Percentiles rank a stretch among this genome's conserved stretches.
These are phyloP conservation scores for Trichoderma erinaceum DNA, from an alignment of 495 filamentous ascomycete genomes.

Conservation along the genomic window DNA sequence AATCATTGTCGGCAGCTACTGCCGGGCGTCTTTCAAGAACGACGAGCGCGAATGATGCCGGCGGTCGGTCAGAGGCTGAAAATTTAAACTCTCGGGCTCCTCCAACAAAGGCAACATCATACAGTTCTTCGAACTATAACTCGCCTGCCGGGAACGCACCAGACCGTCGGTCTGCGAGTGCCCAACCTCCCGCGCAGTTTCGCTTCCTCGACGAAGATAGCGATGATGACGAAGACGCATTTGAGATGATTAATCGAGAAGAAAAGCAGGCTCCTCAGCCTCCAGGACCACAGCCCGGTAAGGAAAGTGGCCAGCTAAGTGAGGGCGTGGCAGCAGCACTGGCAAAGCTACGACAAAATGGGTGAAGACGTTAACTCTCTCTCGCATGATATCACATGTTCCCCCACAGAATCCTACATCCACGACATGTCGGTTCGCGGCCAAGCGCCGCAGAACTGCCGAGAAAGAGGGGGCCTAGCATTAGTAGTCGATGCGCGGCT, in stretches of 20 bases:
- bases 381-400: background rate
- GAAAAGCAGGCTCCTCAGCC: background rate
- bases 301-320: conserved; percentile 37
- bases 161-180: background rate
- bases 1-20: conserved; percentile 1
- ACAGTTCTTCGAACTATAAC: background rate
- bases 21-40: conserved; percentile 1
- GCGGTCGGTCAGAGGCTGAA: conserved; percentile 30
- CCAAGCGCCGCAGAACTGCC: conserved; percentile 1
- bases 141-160: conserved; percentile 19
- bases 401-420: background rate
- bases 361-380: conserved; percentile 21
- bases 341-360: conserved; percentile 43
- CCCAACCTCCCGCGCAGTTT: background rate
- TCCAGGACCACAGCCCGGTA: conserved; percentile 25
- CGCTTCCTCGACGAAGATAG: conserved; percentile 17
- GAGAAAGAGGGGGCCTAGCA: background rate
- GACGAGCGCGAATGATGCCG: conserved; percentile 10
- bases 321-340: conserved; percentile 49
- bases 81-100: background rate
- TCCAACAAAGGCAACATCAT: background rate
- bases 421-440: background rate
- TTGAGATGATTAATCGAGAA: background rate
- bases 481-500: background rate
- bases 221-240: background rate